Base-by-base conservation (phyloP, 2,329 filamentous ascomycete genomes). In the Cladosporium sp. region DNA sequence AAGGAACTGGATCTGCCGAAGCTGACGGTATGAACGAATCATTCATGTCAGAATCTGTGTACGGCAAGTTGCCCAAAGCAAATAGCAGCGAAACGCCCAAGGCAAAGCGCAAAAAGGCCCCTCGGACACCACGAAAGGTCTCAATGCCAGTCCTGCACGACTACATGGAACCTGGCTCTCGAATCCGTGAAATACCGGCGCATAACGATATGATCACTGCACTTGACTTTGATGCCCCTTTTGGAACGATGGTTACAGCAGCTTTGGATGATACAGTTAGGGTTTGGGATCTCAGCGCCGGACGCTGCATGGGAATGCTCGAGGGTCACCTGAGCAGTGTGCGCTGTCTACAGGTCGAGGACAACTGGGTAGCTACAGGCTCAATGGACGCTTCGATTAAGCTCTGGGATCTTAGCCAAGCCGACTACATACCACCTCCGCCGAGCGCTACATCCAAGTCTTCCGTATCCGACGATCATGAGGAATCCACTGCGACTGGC, bases 21-120 rank as follows among this genome's bases (percentile, higher is more conserved):
- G 57, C 75, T 9, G 57, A 56, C 55, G 55, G 54, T 37, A 73
- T 74, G 63, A 75, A 78, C 59, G 74, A 75, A 5, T 80, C 80
- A 1, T 98, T 97, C 74, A 97, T 97, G 93, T 96, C 93, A 3
- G 89, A 96, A 69, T 96, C 91, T 10, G 89, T 98, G 61, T 98
- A 97, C 69, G 87, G 95, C 61, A 96, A 96, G 71, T 74, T 98
- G 8, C 89, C 91, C 0, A 67, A 63, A 31, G 48, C 56, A 14
- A 32, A 49, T n/a, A 43, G 41, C 31, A 58, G 56, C 31, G 59
- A 79, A 7, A 35, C 46, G 58, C 74, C 76, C 19, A 72, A 77
- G 58, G 75, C 76, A 41, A 52, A 52, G 31, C 43, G 49, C 14
- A 52, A 45, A 46, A 46, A 45, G 38, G 43, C 43, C 3, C 42